Percentiles rank a stretch among this genome's conserved stretches.
phyloP scores from a whole-genome alignment of 2,329 filamentous ascomycete species.

The Emergomyces pasteurianus region DNA sequence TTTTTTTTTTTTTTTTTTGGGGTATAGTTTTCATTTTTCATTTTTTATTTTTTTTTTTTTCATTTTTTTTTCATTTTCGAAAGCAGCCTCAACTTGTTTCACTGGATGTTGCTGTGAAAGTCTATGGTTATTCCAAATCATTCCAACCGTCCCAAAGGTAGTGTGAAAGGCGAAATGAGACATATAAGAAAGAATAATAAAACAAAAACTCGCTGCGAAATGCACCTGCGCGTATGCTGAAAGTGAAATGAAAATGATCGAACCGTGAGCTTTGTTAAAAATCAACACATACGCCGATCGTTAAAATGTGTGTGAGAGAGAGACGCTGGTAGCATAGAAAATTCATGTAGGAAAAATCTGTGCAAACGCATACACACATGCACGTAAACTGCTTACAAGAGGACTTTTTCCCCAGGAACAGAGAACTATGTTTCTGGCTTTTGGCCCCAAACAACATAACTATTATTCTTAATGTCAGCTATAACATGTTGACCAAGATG shows the following conservation, averaged over 20 bases:
- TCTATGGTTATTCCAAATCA: not conserved
- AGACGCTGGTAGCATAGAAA: not conserved
- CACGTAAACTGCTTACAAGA: not conserved
- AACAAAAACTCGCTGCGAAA: not conserved
- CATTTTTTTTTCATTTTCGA: not conserved
- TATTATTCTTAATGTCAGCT: not conserved
- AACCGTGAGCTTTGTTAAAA: not conserved
- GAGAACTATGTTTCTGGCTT: not conserved
- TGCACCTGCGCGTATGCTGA: not conserved
- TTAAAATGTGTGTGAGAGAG: no score
- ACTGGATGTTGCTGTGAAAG: not conserved
- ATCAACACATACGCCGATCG: not conserved
- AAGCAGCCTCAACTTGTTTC: not conserved
- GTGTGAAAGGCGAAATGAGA: not conserved
- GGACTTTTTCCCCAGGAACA: not conserved
- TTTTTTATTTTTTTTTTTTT: not conserved
- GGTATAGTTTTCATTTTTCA: not conserved
- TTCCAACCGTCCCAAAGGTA: not conserved
- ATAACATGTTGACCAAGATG: no score
- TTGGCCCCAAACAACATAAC: slow-evolving; percentile 1
- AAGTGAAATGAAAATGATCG: not conserved
- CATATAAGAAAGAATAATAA: not conserved
- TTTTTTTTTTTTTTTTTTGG: not conserved
- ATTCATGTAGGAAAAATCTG: not conserved
- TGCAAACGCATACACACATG: not conserved